Percentiles rank a stretch among this genome's conserved stretches.
These are phyloP conservation scores for Colletotrichum cereale DNA, from an alignment of 2,329 filamentous ascomycete species.

Conservation along the genomic window DNA sequence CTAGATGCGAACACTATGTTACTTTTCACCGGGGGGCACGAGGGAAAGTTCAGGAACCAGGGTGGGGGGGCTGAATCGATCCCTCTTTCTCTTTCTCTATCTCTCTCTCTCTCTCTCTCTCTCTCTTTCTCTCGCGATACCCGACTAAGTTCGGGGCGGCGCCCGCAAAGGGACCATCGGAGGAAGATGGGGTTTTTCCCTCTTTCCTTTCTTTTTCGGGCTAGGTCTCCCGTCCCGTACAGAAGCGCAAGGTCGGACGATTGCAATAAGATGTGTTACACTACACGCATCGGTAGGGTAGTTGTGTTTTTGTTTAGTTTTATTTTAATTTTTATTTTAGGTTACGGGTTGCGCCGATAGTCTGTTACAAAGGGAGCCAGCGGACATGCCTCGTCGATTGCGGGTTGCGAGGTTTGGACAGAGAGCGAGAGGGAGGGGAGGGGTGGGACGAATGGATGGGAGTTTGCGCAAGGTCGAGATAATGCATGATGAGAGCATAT, in stretches of 20 bases:
- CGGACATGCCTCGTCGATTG: background rate
- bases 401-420: background rate
- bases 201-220: too few relatives aligned
- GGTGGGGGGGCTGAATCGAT: background rate
- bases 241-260: background rate
- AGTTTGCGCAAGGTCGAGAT: background rate
- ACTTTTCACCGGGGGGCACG: background rate
- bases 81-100: too few relatives aligned
- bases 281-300: too few relatives aligned
- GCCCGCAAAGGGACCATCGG: too few relatives aligned
- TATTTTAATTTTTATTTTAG: background rate
- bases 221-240: background rate
- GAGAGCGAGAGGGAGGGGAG: too few relatives aligned
- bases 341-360: conserved; percentile 13
- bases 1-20: background rate
- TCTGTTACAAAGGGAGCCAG: background rate
- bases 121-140: background rate
- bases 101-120: background rate
- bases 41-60: background rate
- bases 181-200: too few relatives aligned
- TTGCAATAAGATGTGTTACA: too few relatives aligned
- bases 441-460: too few relatives aligned
- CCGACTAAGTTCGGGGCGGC: too few relatives aligned
- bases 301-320: background rate
- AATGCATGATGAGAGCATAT: conserved; percentile 30